Conservation (phyloP, 805 yeast species). For the Candida yuanshanica region DNA sequence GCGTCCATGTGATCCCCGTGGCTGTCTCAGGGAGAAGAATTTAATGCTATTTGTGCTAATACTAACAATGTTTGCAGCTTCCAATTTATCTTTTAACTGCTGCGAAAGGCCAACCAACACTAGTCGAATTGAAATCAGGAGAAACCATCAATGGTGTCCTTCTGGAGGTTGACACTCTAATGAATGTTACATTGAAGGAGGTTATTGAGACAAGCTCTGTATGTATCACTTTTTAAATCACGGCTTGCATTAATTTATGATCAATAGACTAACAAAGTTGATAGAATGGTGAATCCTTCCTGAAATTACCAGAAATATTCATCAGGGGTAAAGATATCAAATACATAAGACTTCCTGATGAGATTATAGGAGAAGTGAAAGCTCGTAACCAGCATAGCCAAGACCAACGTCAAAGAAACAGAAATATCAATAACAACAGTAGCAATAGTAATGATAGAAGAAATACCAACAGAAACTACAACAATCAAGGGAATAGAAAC, state of each 20-base stretch:
- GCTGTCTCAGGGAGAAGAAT: too few relatives aligned
- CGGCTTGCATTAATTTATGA: neutral
- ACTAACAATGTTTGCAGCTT: conserved; percentile 40
- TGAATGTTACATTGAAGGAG: conserved; percentile 82
- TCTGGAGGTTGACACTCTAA: conserved; percentile 87
- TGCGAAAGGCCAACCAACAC: conserved; percentile 80
- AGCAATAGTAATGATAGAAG: conserved; percentile 22
- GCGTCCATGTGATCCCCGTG: too few relatives aligned
- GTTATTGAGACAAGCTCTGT: conserved; percentile 60
- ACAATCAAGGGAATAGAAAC: conserved; percentile 25
- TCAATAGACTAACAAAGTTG: conserved; percentile 4
- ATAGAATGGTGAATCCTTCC: conserved; percentile 51
- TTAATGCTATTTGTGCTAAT: neutral
- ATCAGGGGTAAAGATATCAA: conserved; percentile 84
- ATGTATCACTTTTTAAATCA: conserved; percentile 5
- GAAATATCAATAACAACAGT: conserved; percentile 39
- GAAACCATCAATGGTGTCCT: conserved; percentile 82
- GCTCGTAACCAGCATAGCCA: conserved; percentile 51
- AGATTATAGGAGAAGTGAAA: conserved; percentile 68
- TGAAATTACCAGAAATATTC: conserved; percentile 67
- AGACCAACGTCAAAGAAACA: conserved; percentile 39
- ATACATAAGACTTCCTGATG: conserved; percentile 69
- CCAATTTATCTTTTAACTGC: conserved; percentile 89
- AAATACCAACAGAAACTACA: conserved; percentile 27
- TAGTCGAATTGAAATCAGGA: conserved; percentile 88